Evolutionary conservation across 768 basidiomycete species (phyloP).

Genomic region (Pilatotrama ljubarskyi): DNA sequence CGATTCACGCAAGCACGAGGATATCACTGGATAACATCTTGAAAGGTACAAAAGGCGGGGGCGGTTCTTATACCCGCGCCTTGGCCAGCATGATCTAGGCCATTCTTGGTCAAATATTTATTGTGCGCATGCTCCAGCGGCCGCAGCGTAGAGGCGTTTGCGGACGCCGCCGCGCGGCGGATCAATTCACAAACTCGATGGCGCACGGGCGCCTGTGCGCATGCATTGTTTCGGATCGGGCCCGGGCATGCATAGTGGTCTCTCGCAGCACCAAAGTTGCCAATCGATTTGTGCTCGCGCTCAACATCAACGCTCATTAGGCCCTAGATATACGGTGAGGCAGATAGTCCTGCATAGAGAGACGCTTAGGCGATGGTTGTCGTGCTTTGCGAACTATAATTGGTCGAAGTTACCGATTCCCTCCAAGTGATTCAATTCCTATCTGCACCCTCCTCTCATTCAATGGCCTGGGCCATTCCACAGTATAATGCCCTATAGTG

Average conservation of each 20-base stretch:
- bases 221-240: conserved; percentile 3
- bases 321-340: too few species aligned
- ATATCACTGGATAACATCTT: conserved; percentile 8
- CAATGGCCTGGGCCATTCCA: too few species aligned
- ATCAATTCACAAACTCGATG: conserved; percentile 2
- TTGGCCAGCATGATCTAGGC: conserved; percentile 9
- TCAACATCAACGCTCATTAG: too few species aligned
- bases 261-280: neutral
- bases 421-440: too few species aligned
- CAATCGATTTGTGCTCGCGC: too few species aligned
- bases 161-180: conserved; percentile 6
- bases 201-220: neutral
- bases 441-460: too few species aligned
- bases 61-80: conserved; percentile 12
- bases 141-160: neutral
- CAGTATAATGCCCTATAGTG: too few species aligned
- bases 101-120: conserved; percentile 10
- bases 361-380: too few species aligned
- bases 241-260: too few species aligned
- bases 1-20: conserved; percentile 12
- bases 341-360: too few species aligned
- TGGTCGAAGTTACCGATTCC: too few species aligned
- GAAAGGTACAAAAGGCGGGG: conserved; percentile 2
- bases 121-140: neutral
- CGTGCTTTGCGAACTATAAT: too few species aligned